Conservation (phyloP, 192 early-diverging fungal species). For the Rhizophagus prolifer region DNA sequence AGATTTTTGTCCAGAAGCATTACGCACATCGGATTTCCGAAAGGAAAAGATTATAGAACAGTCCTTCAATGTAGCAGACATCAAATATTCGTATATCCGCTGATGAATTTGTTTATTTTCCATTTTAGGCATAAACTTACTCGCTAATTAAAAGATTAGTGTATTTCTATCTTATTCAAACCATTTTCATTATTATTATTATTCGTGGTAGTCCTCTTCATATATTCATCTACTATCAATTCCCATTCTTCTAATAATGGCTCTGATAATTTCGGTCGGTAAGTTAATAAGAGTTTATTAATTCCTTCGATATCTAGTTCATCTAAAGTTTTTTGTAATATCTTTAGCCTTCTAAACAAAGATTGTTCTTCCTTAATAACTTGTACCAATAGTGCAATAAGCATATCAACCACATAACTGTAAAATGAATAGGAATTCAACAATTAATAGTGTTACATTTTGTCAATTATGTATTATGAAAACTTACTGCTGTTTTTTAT, state of each 20-base stretch:
- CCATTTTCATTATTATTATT: conserved; percentile 14
- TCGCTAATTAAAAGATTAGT: background rate
- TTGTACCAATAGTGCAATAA: conserved; percentile 37
- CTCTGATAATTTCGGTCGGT: background rate
- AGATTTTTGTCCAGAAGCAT: background rate
- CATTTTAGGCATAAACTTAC: background rate
- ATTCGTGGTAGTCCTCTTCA: conserved; percentile 28
- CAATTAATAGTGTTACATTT: background rate
- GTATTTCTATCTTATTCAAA: background rate
- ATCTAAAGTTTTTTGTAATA: conserved; percentile 55
- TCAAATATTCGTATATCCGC: conserved; percentile 60
- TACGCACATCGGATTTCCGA: background rate
- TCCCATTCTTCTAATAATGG: conserved; percentile 48
- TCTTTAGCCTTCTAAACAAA: conserved; percentile 46
- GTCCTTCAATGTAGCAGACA: conserved; percentile 78
- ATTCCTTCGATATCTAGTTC: conserved; percentile 58
- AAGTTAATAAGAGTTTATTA: conserved; percentile 28
- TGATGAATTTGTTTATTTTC: conserved; percentile 44
- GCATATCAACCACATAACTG: background rate
- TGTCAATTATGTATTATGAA: background rate
- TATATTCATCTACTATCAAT: conserved; percentile 35
- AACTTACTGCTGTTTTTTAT: background rate
- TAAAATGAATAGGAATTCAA: background rate
- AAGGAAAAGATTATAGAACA: conserved; percentile 68
- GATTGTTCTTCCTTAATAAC: conserved; percentile 46